A percentile compares a stretch with the other conserved stretches of the same genome.
Evolutionary conservation across 2,329 filamentous ascomycete genomes (phyloP).

Genomic region (Cytospora paraplurivora): DNA sequence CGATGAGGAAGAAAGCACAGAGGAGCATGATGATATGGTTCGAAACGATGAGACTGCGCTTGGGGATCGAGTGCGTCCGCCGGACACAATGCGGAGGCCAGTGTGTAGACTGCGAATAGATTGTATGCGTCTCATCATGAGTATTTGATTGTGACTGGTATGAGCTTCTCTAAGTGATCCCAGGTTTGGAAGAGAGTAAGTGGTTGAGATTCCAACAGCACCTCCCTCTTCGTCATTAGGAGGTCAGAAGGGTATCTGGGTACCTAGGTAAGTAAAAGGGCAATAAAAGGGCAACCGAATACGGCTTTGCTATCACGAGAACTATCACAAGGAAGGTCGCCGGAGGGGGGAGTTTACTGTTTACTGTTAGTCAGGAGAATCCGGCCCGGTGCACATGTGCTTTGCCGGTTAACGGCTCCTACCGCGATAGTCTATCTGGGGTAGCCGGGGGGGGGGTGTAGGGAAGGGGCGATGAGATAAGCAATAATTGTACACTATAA

Average conservation of each 20-base stretch:
- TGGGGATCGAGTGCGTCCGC: constrained; percentile 9
- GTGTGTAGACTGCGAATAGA: constrained; percentile 13
- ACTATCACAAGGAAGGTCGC: neutral
- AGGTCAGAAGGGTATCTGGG: neutral
- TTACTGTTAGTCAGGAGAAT: constrained; percentile 18
- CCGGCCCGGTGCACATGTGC: neutral
- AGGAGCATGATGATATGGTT: constrained; percentile 11
- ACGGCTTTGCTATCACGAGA: constrained; percentile 6
- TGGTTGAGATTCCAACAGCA: neutral
- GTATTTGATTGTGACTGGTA: neutral
- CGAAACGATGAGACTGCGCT: constrained; percentile 9
- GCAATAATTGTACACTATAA: neutral
- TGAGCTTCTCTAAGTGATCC: neutral
- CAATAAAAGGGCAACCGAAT: neutral
- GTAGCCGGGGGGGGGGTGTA: neutral
- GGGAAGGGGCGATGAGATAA: neutral
- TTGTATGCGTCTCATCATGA: constrained; percentile 22
- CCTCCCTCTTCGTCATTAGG: neutral
- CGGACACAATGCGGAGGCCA: constrained; percentile 9
- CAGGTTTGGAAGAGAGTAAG: neutral
- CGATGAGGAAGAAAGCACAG: constrained; percentile 3
- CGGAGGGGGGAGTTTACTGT: neutral
- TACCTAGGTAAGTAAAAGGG: neutral
- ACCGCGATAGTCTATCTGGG: neutral
- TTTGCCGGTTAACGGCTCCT: constrained; percentile 17